phyloP scores from a whole-genome alignment of 164 flowering plant species.

The Sextonia rubra region DNA sequence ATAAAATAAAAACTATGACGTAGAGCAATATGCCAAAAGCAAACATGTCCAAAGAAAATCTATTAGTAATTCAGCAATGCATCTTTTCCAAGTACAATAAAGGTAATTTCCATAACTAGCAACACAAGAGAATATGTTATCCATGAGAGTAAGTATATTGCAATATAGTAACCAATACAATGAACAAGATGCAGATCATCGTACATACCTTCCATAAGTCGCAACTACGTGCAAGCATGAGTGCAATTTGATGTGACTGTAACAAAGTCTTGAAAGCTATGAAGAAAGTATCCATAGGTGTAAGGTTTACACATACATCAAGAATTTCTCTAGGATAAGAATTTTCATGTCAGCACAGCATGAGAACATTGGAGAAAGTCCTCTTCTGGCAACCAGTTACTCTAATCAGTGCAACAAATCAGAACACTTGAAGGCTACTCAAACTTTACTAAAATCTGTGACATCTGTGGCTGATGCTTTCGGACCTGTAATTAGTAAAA shows the following conservation, averaged over 20 bases:
- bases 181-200: background rate
- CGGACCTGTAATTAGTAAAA: slow-evolving; percentile 44
- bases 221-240: background rate
- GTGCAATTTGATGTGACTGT: too few species aligned
- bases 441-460: slow-evolving; percentile 57
- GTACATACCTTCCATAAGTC: background rate
- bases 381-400: background rate
- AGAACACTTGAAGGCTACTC: slow-evolving; percentile 32
- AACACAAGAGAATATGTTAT: background rate
- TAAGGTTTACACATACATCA: background rate
- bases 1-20: too few species aligned
- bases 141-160: background rate
- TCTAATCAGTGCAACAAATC: background rate
- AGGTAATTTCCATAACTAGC: background rate
- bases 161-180: too few species aligned
- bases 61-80: background rate
- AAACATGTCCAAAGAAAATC: background rate
- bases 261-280: background rate
- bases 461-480: slow-evolving; percentile 74
- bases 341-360: background rate
- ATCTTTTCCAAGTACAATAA: background rate
- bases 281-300: background rate
- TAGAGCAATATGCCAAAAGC: background rate
- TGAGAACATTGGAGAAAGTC: background rate
- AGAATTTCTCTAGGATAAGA: background rate